Evolutionary conservation across 331 rosid species (phyloP), one percentile per base, ranked within the genome.

Genomic region (Rhamnella rubrinervis): DNA sequence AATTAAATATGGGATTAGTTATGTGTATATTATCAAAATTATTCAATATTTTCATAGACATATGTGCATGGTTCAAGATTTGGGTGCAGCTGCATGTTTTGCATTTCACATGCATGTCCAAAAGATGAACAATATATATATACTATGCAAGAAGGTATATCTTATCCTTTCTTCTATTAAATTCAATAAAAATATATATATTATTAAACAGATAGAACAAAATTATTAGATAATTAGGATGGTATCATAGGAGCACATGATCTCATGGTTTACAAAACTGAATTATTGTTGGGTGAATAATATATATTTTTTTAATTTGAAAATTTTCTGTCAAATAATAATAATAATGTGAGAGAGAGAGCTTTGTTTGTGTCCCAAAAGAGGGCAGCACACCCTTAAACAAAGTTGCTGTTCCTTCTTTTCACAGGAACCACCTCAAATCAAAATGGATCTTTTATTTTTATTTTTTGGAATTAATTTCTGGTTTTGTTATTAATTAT

Each of bases 221-320:
- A 65, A 3, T 6, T 26, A 8, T 14, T 26, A 2, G 50, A 56
- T 25, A 73, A 28, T 65, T 55, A 39, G 12, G 17, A 10, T 65
- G 44, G 65, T 51, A 44, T 39, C 57, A 73, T 35, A 60, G 39
- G 18, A 58, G 55, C 55, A 49, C 72, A 66, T 68, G 73, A 57
- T 68, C 41, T 68, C 41, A 73, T 57, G n/a, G 7, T 38, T 47
- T 47, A 8, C 11, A 14, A 40, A 20, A 57, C 13, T 11, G 55
- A 64, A 65, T 65, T 73, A 73, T 65, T 65, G 7, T 55, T 38
- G 47, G 26, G 31, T 38, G 26, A 47, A 14, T 46, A 35, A 19
- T 39, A 11, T 61, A 23, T 23, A n/a, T 23, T 19, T 8, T 21
- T 58, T 31, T 31, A 4, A 31, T 2, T 31, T 31, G 5, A 31